phyloP scores from a whole-genome alignment of 441 rosid species.

The Syzygium malaccense region DNA sequence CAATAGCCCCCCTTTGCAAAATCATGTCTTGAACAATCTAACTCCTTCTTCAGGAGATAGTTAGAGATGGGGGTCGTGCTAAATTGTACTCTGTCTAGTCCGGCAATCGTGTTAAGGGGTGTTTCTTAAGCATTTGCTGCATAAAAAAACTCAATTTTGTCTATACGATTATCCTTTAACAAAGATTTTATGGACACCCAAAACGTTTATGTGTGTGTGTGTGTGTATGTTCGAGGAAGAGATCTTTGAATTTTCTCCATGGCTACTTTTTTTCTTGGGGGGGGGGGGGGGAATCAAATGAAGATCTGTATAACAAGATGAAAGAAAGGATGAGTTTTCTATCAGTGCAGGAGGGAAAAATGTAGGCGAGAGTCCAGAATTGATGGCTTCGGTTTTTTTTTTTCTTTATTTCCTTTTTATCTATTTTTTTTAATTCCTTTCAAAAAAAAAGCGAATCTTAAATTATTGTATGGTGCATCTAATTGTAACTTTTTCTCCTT shows the following conservation, averaged over 20 bases:
- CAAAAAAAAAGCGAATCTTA: neutral
- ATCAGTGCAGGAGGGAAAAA: neutral
- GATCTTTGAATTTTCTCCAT: neutral
- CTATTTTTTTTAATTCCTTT: neutral
- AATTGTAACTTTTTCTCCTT: neutral
- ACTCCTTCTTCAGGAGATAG: neutral
- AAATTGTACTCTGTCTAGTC: too few relatives aligned
- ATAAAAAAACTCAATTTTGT: neutral
- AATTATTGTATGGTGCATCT: neutral
- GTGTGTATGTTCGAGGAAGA: too few relatives aligned
- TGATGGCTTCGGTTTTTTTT: neutral
- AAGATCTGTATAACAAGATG: neutral
- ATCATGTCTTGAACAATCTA: neutral
- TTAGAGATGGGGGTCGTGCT: neutral
- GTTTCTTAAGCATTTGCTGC: neutral
- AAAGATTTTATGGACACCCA: neutral
- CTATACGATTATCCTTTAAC: neutral
- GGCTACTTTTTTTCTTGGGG: neutral
- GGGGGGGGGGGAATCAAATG: too few relatives aligned
- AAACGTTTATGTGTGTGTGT: too few relatives aligned
- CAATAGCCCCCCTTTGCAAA: neutral
- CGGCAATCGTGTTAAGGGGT: neutral
- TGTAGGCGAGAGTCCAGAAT: neutral
- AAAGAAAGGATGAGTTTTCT: neutral
- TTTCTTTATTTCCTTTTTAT: accelerated